Percentiles rank a stretch among this genome's conserved stretches.
Conservation (phyloP, 2,329 filamentous ascomycete species). For the Trichophyton verrucosum region DNA sequence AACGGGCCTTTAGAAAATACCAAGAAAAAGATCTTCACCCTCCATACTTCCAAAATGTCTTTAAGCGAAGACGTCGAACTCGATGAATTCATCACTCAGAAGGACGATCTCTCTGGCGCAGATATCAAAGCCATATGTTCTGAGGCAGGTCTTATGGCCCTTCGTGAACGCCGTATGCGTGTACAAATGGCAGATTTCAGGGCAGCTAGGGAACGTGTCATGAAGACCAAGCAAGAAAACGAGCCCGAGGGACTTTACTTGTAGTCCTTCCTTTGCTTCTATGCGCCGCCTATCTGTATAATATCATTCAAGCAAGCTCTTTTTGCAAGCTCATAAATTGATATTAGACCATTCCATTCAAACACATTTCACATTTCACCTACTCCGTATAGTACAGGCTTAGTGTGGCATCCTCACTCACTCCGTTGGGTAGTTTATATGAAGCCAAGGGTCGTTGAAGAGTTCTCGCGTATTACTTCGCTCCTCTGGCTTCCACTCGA, state of each 20-base stretch:
- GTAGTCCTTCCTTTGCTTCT: slow-evolving; percentile 41
- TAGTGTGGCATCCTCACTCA: not conserved
- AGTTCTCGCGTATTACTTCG: not conserved
- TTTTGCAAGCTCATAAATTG: not conserved
- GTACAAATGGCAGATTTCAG: slow-evolving; percentile 99
- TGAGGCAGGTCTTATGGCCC: slow-evolving; percentile 84
- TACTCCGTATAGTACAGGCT: not conserved
- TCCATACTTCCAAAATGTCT: slow-evolving; percentile 98
- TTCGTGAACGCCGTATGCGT: slow-evolving; percentile 90
- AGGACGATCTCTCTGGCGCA: slow-evolving; percentile 91
- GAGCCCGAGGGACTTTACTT: slow-evolving; percentile 97
- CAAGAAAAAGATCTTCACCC: slow-evolving; percentile 92
- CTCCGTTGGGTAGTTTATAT: not conserved
- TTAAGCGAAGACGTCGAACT: slow-evolving; percentile 93
- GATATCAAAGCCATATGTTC: slow-evolving; percentile 99
- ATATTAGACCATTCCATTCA: not conserved
- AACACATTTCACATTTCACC: not conserved
- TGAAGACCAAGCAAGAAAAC: slow-evolving; percentile 97
- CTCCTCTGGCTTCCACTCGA: not conserved
- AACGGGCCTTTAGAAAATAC: slow-evolving; percentile 54
- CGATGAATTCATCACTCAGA: slow-evolving; percentile 96
- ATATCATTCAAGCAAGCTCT: not conserved
- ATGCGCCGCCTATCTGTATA: not conserved
- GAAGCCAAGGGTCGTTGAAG: not conserved
- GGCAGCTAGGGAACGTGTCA: slow-evolving; percentile 77